Evolutionary conservation across 305 asterid species (phyloP).

Genomic region (Fraxinus baroniana): DNA sequence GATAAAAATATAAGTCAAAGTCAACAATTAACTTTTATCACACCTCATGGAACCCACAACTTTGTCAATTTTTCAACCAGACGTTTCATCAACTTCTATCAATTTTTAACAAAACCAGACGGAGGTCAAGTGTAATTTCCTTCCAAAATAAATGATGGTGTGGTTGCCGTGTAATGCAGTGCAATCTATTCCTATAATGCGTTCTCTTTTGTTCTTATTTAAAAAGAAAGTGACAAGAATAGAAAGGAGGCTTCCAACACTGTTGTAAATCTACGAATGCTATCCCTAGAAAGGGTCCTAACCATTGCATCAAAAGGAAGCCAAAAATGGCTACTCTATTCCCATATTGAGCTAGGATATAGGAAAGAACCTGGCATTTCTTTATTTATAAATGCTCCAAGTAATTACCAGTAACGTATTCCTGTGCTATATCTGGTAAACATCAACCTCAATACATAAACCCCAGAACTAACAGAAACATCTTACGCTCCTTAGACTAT

Average conservation of each 20-base stretch:
- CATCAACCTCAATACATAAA: neutral
- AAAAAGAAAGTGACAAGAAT: neutral
- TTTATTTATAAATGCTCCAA: neutral
- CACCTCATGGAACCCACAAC: neutral
- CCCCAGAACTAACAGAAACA: neutral
- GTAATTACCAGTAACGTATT: neutral
- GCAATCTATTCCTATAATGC: neutral
- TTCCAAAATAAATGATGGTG: neutral
- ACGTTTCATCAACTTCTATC: neutral
- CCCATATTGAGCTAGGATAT: neutral
- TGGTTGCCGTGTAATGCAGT: neutral
- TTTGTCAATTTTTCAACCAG: neutral
- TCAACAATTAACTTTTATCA: neutral
- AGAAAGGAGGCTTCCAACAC: neutral
- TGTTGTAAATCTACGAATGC: neutral
- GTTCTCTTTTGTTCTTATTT: neutral
- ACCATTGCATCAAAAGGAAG: neutral
- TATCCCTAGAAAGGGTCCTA: neutral
- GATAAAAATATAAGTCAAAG: neutral
- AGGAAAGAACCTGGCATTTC: neutral
- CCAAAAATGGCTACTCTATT: neutral
- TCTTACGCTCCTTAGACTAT: neutral
- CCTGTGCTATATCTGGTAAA: neutral
- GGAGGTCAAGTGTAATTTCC: neutral
- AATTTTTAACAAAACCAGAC: neutral